These are phyloP conservation scores for Xylariaceae sp. DNA, from an alignment of 2,329 filamentous ascomycete species.

Conservation along the genomic window DNA sequence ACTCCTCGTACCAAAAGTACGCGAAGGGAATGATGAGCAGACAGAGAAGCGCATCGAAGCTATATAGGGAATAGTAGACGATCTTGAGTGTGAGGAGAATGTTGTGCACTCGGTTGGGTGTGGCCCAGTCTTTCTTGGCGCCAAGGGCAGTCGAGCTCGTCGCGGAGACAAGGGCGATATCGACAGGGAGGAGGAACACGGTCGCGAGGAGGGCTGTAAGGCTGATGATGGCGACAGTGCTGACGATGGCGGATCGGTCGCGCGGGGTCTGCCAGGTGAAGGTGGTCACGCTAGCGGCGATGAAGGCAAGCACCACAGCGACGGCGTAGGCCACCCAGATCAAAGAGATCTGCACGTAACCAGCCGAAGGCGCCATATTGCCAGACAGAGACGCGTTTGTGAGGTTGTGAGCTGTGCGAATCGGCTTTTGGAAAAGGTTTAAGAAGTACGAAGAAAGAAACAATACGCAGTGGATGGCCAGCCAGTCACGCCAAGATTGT, in stretches of 20 bases:
- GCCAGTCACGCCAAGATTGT: no score
- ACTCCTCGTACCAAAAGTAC: constrained; percentile 98
- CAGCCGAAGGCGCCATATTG: constrained; percentile 37
- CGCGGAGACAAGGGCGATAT: constrained; percentile 89
- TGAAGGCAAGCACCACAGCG: constrained; percentile 70
- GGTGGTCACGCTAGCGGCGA: constrained; percentile 78
- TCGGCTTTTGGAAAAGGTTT: no score
- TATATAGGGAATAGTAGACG: constrained; percentile 91
- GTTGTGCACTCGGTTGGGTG: constrained; percentile 69
- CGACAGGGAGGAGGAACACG: constrained; percentile 86
- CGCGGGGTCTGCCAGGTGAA: constrained; percentile 87
- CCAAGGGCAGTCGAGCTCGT: constrained; percentile 74
- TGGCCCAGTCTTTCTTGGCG: constrained; percentile 92
- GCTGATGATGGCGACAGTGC: constrained; percentile 79
- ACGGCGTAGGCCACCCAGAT: constrained; percentile 95
- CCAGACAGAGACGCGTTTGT: no score
- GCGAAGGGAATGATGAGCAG: constrained; percentile 88
- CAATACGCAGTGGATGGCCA: no score
- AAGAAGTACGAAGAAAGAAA: no score
- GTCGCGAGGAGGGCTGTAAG: constrained; percentile 86
- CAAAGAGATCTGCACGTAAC: constrained; percentile 77
- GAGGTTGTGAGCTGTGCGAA: no score
- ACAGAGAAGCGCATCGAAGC: constrained; percentile 84
- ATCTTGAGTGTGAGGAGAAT: constrained; percentile 79
- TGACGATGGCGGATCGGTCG: constrained; percentile 80